Conservation (phyloP, 108 stramenopile genomes). For the Epithemia pelagica region DNA sequence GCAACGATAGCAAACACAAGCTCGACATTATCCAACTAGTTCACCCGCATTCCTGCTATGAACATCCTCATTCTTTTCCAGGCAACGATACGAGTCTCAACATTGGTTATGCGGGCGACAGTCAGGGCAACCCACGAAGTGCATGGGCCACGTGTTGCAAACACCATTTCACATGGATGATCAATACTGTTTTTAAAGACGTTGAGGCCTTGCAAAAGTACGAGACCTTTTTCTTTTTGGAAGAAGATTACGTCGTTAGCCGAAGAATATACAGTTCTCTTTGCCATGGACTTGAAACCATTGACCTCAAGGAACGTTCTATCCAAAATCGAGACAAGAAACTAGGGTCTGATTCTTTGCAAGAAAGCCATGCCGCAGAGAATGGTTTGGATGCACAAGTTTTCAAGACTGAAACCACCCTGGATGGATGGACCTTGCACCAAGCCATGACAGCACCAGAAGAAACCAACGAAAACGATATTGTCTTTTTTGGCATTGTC, state of each 20-base stretch:
- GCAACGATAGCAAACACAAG: constrained; percentile 21
- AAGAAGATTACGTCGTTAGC: constrained; percentile 58
- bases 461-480: not conserved
- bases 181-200: constrained; percentile 29
- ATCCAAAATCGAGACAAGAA: constrained; percentile 20
- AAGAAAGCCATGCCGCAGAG: constrained; percentile 7
- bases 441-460: too few species aligned
- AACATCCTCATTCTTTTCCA: constrained; percentile 47
- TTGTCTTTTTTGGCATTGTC: not conserved
- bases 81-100: constrained; percentile 38
- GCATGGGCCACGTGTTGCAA: constrained; percentile 42
- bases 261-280: constrained; percentile 45
- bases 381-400: too few species aligned
- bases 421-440: too few species aligned
- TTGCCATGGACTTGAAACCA: constrained; percentile 17
- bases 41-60: constrained; percentile 49
- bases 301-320: constrained; percentile 7
- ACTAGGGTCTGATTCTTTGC: constrained; percentile 27
- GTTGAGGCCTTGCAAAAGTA: constrained; percentile 2
- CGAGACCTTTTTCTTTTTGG: constrained; percentile 47
- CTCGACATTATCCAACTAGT: constrained; percentile 24
- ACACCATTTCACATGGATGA: constrained; percentile 60
- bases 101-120: constrained; percentile 30
- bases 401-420: too few species aligned
- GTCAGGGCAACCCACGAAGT: constrained; percentile 37